Evolutionary conservation across 1,284 basidiomycete genomes (phyloP).

Genomic region (Austroboletus novae-zelandiae): DNA sequence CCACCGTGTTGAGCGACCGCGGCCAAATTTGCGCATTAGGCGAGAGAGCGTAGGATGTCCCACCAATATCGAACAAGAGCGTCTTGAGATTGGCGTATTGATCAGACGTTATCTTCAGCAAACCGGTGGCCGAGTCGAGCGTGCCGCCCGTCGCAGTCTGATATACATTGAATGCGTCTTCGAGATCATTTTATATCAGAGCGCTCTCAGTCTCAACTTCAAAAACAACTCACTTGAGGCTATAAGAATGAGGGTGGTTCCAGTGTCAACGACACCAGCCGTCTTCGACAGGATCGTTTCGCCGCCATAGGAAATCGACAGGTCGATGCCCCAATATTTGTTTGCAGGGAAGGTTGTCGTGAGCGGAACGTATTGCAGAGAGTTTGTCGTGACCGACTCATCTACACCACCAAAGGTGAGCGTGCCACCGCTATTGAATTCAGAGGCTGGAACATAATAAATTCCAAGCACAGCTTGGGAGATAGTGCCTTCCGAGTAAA

Average conservation of each 20-base stretch:
- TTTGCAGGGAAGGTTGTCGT: constrained; percentile 47
- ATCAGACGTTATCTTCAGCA: constrained; percentile 38
- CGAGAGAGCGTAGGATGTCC: constrained; percentile 38
- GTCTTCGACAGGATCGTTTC: constrained; percentile 38
- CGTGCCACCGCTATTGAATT: constrained; percentile 38
- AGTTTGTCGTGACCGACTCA: constrained; percentile 35
- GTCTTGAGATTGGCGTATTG: constrained; percentile 42
- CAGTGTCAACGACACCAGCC: constrained; percentile 58
- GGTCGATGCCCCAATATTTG: constrained; percentile 55
- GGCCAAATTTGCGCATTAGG: constrained; percentile 57
- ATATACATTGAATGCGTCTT: constrained; percentile 53
- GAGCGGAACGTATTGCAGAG: constrained; percentile 49
- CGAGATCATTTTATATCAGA: too few relatives aligned
- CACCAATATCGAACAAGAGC: constrained; percentile 42
- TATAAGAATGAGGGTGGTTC: constrained; percentile 49
- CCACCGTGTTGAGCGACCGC: constrained; percentile 39
- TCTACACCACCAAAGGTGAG: constrained; percentile 52
- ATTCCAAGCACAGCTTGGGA: constrained; percentile 45
- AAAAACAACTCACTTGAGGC: constrained; percentile 31
- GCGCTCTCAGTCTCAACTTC: too few relatives aligned
- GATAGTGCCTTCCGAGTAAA: constrained; percentile 43
- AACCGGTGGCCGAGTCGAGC: constrained; percentile 42
- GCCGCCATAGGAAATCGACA: constrained; percentile 45
- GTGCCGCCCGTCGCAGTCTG: constrained; percentile 49
- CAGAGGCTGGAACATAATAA: constrained; percentile 44